Percentiles rank a stretch among this genome's conserved stretches.
phyloP scores from a whole-genome alignment of 1,139 yeast species.

The Suhomyces taliae region DNA sequence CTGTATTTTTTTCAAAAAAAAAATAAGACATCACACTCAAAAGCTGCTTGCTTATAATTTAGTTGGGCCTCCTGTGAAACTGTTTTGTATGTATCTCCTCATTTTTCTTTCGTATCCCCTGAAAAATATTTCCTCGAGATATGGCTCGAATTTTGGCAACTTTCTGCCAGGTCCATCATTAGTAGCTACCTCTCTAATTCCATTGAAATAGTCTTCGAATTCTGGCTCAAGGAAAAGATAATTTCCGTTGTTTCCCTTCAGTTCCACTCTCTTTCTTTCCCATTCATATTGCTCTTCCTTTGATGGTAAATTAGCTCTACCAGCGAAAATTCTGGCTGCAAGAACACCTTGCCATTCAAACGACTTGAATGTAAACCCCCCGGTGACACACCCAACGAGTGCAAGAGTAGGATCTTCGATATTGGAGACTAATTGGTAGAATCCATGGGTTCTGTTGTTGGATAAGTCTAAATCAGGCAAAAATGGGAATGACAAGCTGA shows the following conservation, averaged over 20 bases:
- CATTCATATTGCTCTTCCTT: conserved; percentile 29
- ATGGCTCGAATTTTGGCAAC: conserved; percentile 23
- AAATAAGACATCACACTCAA: background rate
- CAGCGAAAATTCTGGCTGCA: conserved; percentile 42
- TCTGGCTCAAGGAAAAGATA: conserved; percentile 22
- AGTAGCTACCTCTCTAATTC: conserved; percentile 22
- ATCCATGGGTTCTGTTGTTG: conserved; percentile 34
- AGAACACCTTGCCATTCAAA: conserved; percentile 48
- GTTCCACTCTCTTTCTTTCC: conserved; percentile 25
- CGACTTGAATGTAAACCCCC: conserved; percentile 47
- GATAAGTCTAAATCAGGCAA: conserved; percentile 30
- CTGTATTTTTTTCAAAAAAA: too few species aligned
- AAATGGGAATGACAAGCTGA: conserved; percentile 44
- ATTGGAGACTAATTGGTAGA: conserved; percentile 46
- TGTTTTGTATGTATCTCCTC: conserved; percentile 16
- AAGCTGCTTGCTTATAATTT: conserved; percentile 1
- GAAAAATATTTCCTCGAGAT: conserved; percentile 21
- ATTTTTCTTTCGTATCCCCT: conserved; percentile 23
- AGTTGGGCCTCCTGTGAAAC: conserved; percentile 10
- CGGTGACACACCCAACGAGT: conserved; percentile 39
- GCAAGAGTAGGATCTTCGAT: conserved; percentile 47
- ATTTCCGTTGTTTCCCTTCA: conserved; percentile 18
- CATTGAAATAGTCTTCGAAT: conserved; percentile 25
- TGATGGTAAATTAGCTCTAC: conserved; percentile 41
- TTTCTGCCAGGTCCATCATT: conserved; percentile 26